Percentiles rank a stretch among this genome's conserved stretches.
Conservation (phyloP, 1,284 basidiomycete genomes). For the Ustilago bromivora region DNA sequence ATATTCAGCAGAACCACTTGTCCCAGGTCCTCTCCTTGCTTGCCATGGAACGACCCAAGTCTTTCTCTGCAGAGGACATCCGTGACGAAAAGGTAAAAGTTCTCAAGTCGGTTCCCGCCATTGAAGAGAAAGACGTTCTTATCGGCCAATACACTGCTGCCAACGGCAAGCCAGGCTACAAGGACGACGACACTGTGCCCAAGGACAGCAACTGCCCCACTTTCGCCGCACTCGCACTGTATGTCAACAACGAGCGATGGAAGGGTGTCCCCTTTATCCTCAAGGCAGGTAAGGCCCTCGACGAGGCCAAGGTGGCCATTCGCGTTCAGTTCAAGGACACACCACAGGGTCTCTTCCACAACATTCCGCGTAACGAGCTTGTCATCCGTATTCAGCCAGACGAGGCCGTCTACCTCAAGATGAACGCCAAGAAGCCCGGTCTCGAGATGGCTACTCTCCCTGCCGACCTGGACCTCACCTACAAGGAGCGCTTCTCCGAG, state of each 20-base stretch:
- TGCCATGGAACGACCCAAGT: constrained; percentile 69
- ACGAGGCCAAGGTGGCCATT: constrained; percentile 68
- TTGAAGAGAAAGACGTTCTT: constrained; percentile 66
- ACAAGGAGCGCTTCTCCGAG: constrained; percentile 66
- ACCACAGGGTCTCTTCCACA: constrained; percentile 48
- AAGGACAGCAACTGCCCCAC: constrained; percentile 71
- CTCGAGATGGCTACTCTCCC: constrained; percentile 56
- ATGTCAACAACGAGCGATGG: constrained; percentile 67
- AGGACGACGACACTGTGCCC: constrained; percentile 70
- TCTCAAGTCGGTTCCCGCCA: constrained; percentile 66
- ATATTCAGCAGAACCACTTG: constrained; percentile 70
- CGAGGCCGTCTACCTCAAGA: constrained; percentile 67
- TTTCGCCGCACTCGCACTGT: constrained; percentile 68
- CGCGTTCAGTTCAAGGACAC: constrained; percentile 68
- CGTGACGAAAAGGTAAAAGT: constrained; percentile 70
- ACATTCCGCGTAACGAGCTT: constrained; percentile 65
- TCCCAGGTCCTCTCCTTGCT: constrained; percentile 69
- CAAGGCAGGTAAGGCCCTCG: constrained; percentile 68
- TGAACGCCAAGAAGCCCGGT: constrained; percentile 67
- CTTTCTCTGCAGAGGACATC: constrained; percentile 69
- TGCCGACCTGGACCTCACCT: constrained; percentile 63
- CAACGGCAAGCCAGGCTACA: constrained; percentile 70
- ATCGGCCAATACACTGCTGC: constrained; percentile 69
- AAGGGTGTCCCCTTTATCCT: constrained; percentile 68
- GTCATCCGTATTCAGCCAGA: constrained; percentile 68